Evolutionary conservation across 2,329 filamentous ascomycete genomes (phyloP), one percentile per base, ranked within the genome.

Genomic region (Lasiodiplodia hormozganensis): DNA sequence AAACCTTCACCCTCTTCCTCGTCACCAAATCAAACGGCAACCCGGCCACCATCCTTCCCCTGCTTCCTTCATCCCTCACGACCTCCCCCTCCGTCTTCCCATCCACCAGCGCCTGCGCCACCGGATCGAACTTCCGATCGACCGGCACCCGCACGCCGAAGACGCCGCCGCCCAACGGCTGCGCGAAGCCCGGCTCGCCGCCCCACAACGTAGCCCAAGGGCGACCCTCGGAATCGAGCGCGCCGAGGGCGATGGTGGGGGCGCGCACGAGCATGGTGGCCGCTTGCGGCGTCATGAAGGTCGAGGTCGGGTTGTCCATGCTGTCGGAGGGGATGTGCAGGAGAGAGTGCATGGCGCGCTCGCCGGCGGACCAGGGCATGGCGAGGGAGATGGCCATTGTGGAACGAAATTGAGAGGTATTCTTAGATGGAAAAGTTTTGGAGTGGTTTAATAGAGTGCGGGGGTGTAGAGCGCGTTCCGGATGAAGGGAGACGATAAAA

Each of bases 141-240:
- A 93, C 88, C 0, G 83, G 76, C 4, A 86, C 87, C 54, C 85
- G 84, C 1, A 94, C 81, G 1, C 88, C 91, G 3, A 96, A 82
- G 11, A 92, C 84, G 1, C 83, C 85, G 51, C 86, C 82, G 2
- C 87, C 89, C 0, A 94, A 80, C 0, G 88, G 85, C 58, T 85
- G 83, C 0, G 88, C 87, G 72, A 95, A 92, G 0, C 91, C 91
- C 0, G 85, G 79, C 69, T 89, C 83, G 18, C 93, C 93, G n/a
- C 92, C 92, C 88, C 91, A 91, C 8, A 96, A 71, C 0, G 91
- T 91, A 18, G 90, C 91, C 93, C 93, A 96, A 1, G 91, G 92
- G 23, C 87, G 82, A 2, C 86, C 85, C 23, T 88, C 74, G 2
- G 80, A 78, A 74, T 96, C 92, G 1, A 94, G 79, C 0, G 91